A percentile compares a stretch with the other conserved stretches of the same genome.
These are phyloP conservation scores for Suillus variegatus DNA, from an alignment of 768 basidiomycete species.

Conservation along the genomic window DNA sequence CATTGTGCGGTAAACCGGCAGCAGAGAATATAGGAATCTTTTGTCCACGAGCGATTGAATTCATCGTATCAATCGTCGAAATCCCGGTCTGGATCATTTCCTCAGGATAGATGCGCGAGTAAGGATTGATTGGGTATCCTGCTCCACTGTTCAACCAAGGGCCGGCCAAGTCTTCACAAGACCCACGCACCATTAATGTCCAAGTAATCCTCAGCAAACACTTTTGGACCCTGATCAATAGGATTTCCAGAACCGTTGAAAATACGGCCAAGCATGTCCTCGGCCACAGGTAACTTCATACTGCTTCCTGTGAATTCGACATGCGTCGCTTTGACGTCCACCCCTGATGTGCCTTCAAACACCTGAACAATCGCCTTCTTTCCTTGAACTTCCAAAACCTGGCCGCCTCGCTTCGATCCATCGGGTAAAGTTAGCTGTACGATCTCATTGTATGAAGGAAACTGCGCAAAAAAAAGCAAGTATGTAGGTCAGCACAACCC, in stretches of 20 bases:
- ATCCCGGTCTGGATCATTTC: conserved; percentile 99
- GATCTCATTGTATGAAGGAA: conserved; percentile 98
- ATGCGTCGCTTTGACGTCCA: conserved; percentile 96
- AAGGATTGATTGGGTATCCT: conserved; percentile 99
- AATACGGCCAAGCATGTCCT: conserved; percentile 98
- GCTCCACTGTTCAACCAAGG: conserved; percentile 16
- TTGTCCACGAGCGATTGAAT: conserved; percentile 99
- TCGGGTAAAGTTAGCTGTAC: conserved; percentile 94
- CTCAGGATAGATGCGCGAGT: conserved; percentile 98
- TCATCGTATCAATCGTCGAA: conserved; percentile 97
- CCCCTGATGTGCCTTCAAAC: conserved; percentile 96
- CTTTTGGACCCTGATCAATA: conserved; percentile 98
- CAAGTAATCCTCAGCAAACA: conserved; percentile 98
- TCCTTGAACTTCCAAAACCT: conserved; percentile 96
- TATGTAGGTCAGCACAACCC: conserved; percentile 16
- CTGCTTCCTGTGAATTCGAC: conserved; percentile 98
- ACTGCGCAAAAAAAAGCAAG: conserved; percentile 47
- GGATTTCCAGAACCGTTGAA: conserved; percentile 99
- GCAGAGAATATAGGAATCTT: conserved; percentile 99
- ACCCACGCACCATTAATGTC: conserved; percentile 89
- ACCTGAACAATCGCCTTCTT: conserved; percentile 99
- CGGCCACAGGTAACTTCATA: conserved; percentile 98
- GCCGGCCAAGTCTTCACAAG: conserved; percentile 1
- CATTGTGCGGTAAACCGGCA: conserved; percentile 97
- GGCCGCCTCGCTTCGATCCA: conserved; percentile 92